Percentiles rank a stretch among this genome's conserved stretches.
These are phyloP conservation scores for Cercospora sojina DNA, from an alignment of 2,329 filamentous ascomycete genomes.

Conservation along the genomic window DNA sequence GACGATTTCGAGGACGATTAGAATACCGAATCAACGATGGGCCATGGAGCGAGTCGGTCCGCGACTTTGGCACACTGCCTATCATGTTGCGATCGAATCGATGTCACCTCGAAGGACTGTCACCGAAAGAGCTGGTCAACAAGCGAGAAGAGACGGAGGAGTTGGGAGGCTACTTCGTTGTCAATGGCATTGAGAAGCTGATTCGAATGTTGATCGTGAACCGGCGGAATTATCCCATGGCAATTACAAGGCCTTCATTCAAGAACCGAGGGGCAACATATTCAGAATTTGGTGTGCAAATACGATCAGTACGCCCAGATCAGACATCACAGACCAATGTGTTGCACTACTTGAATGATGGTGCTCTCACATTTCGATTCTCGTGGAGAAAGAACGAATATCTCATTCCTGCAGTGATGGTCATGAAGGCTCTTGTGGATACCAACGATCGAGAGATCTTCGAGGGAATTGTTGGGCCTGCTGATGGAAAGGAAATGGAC, in stretches of 20 bases:
- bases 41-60: slow-evolving; percentile 75
- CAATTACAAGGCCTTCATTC: slow-evolving; percentile 88
- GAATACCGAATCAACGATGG: slow-evolving; percentile 86
- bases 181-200: slow-evolving; percentile 96
- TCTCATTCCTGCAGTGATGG: slow-evolving; percentile 94
- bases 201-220: slow-evolving; percentile 89
- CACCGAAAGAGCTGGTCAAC: slow-evolving; percentile 77
- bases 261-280: slow-evolving; percentile 82
- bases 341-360: slow-evolving; percentile 90
- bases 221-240: slow-evolving; percentile 90
- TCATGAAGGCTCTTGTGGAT: slow-evolving; percentile 89
- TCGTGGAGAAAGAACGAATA: slow-evolving; percentile 98
- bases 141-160: slow-evolving; percentile 96
- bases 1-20: slow-evolving; percentile 76
- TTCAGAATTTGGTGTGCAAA: slow-evolving; percentile 84
- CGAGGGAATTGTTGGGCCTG: slow-evolving; percentile 80
- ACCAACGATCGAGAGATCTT: slow-evolving; percentile 97
- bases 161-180: slow-evolving; percentile 92
- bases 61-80: slow-evolving; percentile 84
- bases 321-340: slow-evolving; percentile 98
- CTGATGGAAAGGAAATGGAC: slow-evolving; percentile 71
- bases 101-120: slow-evolving; percentile 85
- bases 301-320: slow-evolving; percentile 91
- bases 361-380: slow-evolving; percentile 95
- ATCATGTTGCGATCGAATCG: slow-evolving; percentile 91